Evolutionary conservation across 352 stramenopile species (phyloP).

Genomic region (Globisporangium orthogonon): DNA sequence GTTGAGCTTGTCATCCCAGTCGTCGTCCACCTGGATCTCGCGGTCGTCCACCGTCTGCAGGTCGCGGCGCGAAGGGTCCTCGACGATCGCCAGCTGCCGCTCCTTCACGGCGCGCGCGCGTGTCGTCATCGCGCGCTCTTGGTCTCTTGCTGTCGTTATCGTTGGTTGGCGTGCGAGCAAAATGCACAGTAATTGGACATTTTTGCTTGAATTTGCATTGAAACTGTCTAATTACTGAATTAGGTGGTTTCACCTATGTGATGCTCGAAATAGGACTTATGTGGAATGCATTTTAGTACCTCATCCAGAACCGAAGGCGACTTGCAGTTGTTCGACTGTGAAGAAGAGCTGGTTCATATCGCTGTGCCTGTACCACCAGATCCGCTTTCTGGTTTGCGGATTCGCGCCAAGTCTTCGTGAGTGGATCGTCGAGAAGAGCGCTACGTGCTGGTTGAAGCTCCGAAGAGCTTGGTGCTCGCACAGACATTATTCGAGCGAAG

Average conservation of each 20-base stretch:
- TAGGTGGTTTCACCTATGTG: background rate
- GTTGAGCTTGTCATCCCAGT: constrained; percentile 76
- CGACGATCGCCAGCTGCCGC: constrained; percentile 60
- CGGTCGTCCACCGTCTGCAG: constrained; percentile 35
- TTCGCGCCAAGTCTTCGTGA: too few species aligned
- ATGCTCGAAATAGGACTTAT: background rate
- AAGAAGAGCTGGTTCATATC: too few species aligned
- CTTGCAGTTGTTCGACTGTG: too few species aligned
- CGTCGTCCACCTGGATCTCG: constrained; percentile 70
- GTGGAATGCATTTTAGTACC: background rate
- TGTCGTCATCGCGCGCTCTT: constrained; percentile 17
- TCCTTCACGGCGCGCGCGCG: constrained; percentile 55
- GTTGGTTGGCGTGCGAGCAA: background rate
- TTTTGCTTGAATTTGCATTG: background rate
- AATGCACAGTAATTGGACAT: background rate
- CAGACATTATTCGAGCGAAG: too few species aligned
- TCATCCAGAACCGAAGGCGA: background rate
- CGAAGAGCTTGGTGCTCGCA: too few species aligned
- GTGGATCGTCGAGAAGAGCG: too few species aligned
- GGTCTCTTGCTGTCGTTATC: background rate
- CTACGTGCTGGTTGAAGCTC: too few species aligned
- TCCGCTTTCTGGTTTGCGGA: too few species aligned
- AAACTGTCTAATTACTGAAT: background rate
- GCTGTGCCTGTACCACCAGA: too few species aligned
- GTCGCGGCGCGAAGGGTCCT: constrained; percentile 25